Evolutionary conservation across 345 rosid genomes (phyloP), one percentile per base, ranked within the genome.

Genomic region (Physaria fendleri): DNA sequence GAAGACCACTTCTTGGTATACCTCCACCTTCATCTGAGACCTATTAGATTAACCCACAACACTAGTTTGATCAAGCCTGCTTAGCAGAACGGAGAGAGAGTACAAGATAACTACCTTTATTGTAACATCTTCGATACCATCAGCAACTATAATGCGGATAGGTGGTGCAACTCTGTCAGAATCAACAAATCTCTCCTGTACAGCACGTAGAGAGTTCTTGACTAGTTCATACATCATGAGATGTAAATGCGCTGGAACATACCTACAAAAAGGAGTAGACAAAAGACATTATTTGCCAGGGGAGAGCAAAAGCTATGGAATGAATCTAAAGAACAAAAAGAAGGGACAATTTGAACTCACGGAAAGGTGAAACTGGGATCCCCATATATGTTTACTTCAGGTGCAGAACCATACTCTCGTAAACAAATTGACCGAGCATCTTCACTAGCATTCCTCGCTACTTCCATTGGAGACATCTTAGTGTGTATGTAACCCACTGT

Each of bases 21-120:
- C 99, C 99, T 57, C 99, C 99, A 62, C 97, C 97, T 74, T 93
- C 97, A 68, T 93, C 97, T 10, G 97, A 85, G 22, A 93, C 89
- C 99, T 93, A 45, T 53, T 45, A 14, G 6, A 61, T 45, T 44
- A 41, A 32, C 42, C 62, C 61, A 21, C 38, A 56, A 52, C 11
- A 30, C 71, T 32, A 25, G 47, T 64, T 40, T 58, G 18, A 37
- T 46, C 42, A 72, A 32, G 43, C 28, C 0, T 2, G 49, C 9
- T 3, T 8, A 27, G 30, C 35, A 38, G 18, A 42, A 39, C 3
- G 21, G 12, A 48, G n/a, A 16, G 16, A n/a, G 21, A 25, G 27
- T 44, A 25, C 6, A 21, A 12, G 6, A 39, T 44, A 44, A 15
- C 22, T 42, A 90, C 97, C 91, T 91, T 91, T 53, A 91, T 88